A percentile compares a stretch with the other conserved stretches of the same genome.
These are phyloP conservation scores for Tardiomyces blankii DNA, from an alignment of 1,139 yeast species.

Conservation along the genomic window DNA sequence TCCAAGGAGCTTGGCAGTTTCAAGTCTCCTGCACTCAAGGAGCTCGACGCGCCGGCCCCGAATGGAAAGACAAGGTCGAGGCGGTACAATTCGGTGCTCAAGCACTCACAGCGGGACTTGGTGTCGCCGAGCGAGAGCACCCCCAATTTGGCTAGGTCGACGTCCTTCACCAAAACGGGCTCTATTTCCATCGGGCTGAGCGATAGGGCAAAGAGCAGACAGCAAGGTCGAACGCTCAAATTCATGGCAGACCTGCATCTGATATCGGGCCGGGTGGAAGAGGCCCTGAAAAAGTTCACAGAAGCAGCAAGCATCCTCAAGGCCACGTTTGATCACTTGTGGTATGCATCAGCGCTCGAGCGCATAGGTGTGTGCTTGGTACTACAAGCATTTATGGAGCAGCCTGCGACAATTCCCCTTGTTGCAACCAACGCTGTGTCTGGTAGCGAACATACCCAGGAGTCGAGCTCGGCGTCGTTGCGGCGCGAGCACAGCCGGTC, in stretches of 20 bases:
- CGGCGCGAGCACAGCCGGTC: slow-evolving; percentile 1
- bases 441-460: slow-evolving; percentile 1
- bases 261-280: slow-evolving; percentile 65
- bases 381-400: slow-evolving; percentile 47
- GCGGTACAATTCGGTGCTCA: not conserved
- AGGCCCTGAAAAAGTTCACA: slow-evolving; percentile 59
- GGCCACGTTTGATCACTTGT: slow-evolving; percentile 60
- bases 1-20: slow-evolving; percentile 25
- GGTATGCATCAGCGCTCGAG: slow-evolving; percentile 84
- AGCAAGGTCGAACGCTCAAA: slow-evolving; percentile 66
- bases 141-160: slow-evolving; percentile 15
- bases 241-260: slow-evolving; percentile 66
- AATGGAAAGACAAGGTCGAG: too few relatives aligned
- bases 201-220: slow-evolving; percentile 44
- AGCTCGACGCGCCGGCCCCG: slow-evolving; percentile 16
- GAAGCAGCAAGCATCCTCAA: slow-evolving; percentile 57
- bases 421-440: slow-evolving; percentile 25
- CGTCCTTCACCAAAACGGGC: slow-evolving; percentile 33
- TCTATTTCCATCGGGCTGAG: slow-evolving; percentile 28
- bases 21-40: slow-evolving; percentile 24
- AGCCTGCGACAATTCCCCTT: slow-evolving; percentile 51
- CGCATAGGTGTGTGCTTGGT: slow-evolving; percentile 61
- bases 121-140: slow-evolving; percentile 1
- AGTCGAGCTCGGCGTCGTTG: not conserved
- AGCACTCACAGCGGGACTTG: not conserved